Evolutionary conservation across 164 flowering plant species (phyloP), one percentile per base, ranked within the genome.

Genomic region (Protea cynaroides): DNA sequence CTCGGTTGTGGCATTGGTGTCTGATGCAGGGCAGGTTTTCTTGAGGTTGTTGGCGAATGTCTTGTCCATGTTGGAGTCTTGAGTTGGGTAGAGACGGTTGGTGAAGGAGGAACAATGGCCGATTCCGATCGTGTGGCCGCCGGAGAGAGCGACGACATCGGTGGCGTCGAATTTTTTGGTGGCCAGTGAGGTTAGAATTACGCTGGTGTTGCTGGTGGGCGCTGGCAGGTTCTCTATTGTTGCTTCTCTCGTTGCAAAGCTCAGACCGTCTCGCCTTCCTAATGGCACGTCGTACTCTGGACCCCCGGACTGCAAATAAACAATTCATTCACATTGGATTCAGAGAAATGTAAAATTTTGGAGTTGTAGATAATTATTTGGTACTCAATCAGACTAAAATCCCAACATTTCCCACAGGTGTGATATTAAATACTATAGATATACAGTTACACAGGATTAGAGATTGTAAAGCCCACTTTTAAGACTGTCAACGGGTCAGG

Each of bases 51-150:
- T 64, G 10, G 71, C 71, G 19, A 63, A 67, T 36, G 71, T 52
- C 43, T 62, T 22, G 77, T 66, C 62, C 71, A 74, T 52, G 68
- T 53, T 55, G 7, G 63, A 14, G 51, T 74, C 78, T 25, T 59
- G 78, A 34, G 12, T 59, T 0, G 78, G 78, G 63, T 63, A 71
- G 17, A 74, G 50, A 8, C 78, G 71, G 4, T 22, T 15, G 23
- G 59, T 22, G 72, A 74, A 74, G 1, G 78, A 66, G 1, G 62
- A 3, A 58, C 78, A 74, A 34, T 71, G 68, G 51, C 66, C 38
- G 15, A 77, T 56, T 8, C 87, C 87, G 52, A 83, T 79, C 61
- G 87, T 83, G 79, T 83, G 87, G 73, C 80, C 83, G 22, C 87
- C 87, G 55, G 84, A 81, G 64, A 83, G 82, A 21, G 84, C 84